phyloP scores from a whole-genome alignment of 2,329 filamentous ascomycete species.

The Sphaerulina musiva region DNA sequence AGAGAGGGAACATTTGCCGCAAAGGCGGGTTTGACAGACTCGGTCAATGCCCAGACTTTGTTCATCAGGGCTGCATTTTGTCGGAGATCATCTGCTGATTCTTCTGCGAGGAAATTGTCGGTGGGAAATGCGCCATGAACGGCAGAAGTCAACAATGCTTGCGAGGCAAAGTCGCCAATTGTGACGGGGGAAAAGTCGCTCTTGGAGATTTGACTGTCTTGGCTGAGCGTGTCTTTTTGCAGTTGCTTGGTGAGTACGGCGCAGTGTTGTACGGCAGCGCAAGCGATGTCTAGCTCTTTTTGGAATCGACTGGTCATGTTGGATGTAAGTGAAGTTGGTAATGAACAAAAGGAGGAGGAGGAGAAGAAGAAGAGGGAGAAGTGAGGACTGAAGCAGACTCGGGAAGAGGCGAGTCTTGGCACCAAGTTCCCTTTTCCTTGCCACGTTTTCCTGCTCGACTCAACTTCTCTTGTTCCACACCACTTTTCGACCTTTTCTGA shows the following conservation, averaged over 20 bases:
- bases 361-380: neutral
- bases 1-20: slow-evolving; percentile 30
- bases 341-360: neutral
- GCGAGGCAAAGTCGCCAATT: slow-evolving; percentile 57
- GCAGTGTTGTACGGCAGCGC: slow-evolving; percentile 20
- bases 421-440: no score
- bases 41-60: slow-evolving; percentile 52
- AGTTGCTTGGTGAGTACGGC: slow-evolving; percentile 52
- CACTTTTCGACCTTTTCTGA: no score
- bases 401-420: no score
- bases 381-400: neutral
- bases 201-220: slow-evolving; percentile 50
- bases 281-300: slow-evolving; percentile 21
- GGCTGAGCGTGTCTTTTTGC: slow-evolving; percentile 38
- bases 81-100: slow-evolving; percentile 50
- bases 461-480: no score
- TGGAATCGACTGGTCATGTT: slow-evolving; percentile 14
- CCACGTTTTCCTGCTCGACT: no score
- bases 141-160: slow-evolving; percentile 55
- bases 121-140: slow-evolving; percentile 49
- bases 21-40: slow-evolving; percentile 26
- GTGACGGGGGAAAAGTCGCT: slow-evolving; percentile 56
- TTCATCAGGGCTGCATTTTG: slow-evolving; percentile 43
- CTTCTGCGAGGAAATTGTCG: slow-evolving; percentile 57
- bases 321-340: neutral